Evolutionary conservation across 768 basidiomycete species (phyloP).

Genomic region (Lepiota subincarnata): DNA sequence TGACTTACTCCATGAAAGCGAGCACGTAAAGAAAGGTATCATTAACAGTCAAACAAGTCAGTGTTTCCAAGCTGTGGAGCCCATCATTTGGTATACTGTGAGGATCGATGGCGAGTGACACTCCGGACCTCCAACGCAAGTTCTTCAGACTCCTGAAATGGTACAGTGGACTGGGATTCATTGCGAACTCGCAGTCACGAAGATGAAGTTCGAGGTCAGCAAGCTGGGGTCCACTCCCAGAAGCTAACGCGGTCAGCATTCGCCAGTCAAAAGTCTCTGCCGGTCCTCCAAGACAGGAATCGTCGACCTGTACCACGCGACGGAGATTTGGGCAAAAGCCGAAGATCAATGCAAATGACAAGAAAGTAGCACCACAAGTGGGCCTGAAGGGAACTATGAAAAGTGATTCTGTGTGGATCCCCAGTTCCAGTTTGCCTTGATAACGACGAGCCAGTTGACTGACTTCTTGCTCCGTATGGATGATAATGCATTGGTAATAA

Average conservation of each 20-base stretch:
- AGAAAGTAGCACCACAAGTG: not conserved
- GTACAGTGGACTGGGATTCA: not conserved
- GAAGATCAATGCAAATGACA: not conserved
- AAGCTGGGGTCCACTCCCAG: not conserved
- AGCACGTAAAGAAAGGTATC: not conserved
- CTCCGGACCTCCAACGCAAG: not conserved
- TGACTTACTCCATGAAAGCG: not conserved
- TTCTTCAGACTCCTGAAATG: not conserved
- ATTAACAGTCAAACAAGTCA: not conserved
- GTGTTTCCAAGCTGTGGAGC: not conserved
- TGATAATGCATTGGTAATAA: not conserved
- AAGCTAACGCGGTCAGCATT: not conserved
- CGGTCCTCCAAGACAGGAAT: not conserved
- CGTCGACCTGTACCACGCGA: not conserved
- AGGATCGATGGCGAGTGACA: not conserved
- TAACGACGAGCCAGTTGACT: not conserved
- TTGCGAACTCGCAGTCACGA: not conserved
- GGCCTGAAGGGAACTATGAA: not conserved
- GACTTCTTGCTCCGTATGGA: not conserved
- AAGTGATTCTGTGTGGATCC: not conserved
- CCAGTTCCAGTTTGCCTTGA: not conserved
- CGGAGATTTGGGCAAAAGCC: not conserved
- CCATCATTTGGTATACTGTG: not conserved
- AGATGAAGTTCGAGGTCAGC: not conserved
- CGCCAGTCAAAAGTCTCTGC: not conserved